Evolutionary conservation across 2,329 filamentous ascomycete species (phyloP), one percentile per base, ranked within the genome.

Genomic region (Zasmidium citrigriseum): DNA sequence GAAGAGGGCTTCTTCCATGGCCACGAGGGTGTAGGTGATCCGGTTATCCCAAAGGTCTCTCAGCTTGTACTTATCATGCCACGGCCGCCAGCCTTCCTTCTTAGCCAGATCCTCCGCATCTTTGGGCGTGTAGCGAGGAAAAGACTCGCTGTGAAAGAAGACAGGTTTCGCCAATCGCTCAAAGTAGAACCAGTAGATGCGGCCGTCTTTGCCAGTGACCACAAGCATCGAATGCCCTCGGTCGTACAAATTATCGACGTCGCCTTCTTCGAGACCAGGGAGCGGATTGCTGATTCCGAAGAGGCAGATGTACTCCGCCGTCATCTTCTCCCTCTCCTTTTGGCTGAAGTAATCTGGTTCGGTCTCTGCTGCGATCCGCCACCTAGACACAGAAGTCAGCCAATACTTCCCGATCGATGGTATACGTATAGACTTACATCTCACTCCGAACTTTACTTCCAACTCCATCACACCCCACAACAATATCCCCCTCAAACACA

Each of bases 111-210:
- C 14, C 1, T 62, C 63, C 47, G 74, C 71, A 47, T 77, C 73
- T 21, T 72, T 65, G 25, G 67, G 66, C 2, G 70, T 70, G 61
- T 69, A 77, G 5, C 54, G 64, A 0, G 73, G 74, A 16, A 75
- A 75, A 4, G 74, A 67, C 3, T 67, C 64, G 1, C 69, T 68
- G n/a, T 34, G 47, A 38, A 38, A 56, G 46, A 69, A 68, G 18
- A 66, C 70, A 2, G 65, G 56, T 29, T 73, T 64, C 1, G 68
- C 63, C 1, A 73, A 58, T 49, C 68, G 68, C 22, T 69, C 62
- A 25, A 74, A 74, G 12, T 75, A 57, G 49, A 77, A 77, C 72
- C 73, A 76, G 64, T 74, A 78, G 0, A 73, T 57, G 1, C 70
- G 62, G 4, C 65, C 55, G 1, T 68, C 60, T 2, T 73, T 71